These are phyloP conservation scores for Purshia tridentata DNA, from an alignment of 306 rosid species.

Conservation along the genomic window DNA sequence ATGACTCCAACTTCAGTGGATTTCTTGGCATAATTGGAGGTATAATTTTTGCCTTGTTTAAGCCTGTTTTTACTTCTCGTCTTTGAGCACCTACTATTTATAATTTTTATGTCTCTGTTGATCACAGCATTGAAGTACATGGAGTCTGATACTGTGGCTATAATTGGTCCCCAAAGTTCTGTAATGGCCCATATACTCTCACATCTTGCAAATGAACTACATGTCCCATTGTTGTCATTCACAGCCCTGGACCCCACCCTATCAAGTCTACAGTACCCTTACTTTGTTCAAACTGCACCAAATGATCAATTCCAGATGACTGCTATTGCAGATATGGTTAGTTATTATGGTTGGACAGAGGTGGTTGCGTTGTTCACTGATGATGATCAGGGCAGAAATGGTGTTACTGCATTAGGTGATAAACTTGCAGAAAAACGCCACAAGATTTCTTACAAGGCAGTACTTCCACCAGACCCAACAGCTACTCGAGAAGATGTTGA, in stretches of 20 bases:
- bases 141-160: conserved; percentile 45
- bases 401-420: conserved; percentile 41
- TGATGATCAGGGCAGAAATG: conserved; percentile 49
- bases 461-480: conserved; percentile 47
- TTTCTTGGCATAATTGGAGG: conserved; percentile 55
- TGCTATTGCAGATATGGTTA: conserved; percentile 48
- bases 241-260: conserved; percentile 53
- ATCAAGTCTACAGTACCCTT: conserved; percentile 47
- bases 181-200: conserved; percentile 48
- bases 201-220: conserved; percentile 54
- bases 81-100: background rate
- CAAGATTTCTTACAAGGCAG: conserved; percentile 45
- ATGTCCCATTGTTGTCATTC: conserved; percentile 44
- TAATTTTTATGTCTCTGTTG: conserved; percentile 5
- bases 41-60: conserved; percentile 6
- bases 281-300: conserved; percentile 57
- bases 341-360: conserved; percentile 41
- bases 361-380: conserved; percentile 42
- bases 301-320: conserved; percentile 52
- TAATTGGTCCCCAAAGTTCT: conserved; percentile 53
- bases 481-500: conserved; percentile 31
- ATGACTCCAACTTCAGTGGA: conserved; percentile 49
- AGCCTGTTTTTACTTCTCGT: background rate
- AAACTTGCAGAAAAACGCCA: conserved; percentile 38
- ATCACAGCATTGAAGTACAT: conserved; percentile 43